Conservation (phyloP, 2,329 filamentous ascomycete genomes). For the Neodidymelliopsis sp. region DNA sequence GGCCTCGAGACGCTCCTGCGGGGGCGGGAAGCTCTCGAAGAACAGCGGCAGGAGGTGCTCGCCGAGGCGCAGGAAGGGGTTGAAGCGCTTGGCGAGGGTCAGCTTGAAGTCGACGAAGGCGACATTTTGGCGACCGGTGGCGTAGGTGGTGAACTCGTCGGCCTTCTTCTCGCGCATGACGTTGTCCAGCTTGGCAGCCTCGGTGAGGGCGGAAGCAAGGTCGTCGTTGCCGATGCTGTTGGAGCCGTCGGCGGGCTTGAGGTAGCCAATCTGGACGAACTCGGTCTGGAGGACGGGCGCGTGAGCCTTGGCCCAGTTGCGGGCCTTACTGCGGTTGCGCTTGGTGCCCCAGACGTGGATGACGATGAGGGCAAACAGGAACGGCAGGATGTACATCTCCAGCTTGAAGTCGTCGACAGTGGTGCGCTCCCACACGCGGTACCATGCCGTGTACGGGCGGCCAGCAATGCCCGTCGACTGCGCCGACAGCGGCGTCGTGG, state of each 20-base stretch:
- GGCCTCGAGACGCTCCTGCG: conserved; percentile 77
- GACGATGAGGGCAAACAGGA: conserved; percentile 76
- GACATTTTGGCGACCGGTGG: conserved; percentile 89
- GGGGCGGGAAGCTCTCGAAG: conserved; percentile 75
- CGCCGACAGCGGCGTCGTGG: conserved; percentile 42
- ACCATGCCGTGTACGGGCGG: conserved; percentile 90
- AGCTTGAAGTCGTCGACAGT: conserved; percentile 83
- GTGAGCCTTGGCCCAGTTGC: conserved; percentile 80
- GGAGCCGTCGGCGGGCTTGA: conserved; percentile 56
- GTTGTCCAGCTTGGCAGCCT: conserved; percentile 60
- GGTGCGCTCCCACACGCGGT: conserved; percentile 92
- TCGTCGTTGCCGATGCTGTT: conserved; percentile 53
- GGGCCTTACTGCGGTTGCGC: conserved; percentile 81
- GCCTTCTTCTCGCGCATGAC: conserved; percentile 86
- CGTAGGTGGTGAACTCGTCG: conserved; percentile 86
- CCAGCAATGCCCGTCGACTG: conserved; percentile 51
- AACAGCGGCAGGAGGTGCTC: conserved; percentile 78
- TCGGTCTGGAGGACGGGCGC: conserved; percentile 76
- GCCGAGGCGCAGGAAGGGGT: conserved; percentile 71
- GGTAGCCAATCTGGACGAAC: conserved; percentile 86
- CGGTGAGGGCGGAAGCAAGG: conserved; percentile 47
- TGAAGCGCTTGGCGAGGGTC: conserved; percentile 84
- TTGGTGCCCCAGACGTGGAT: conserved; percentile 83
- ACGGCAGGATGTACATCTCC: conserved; percentile 81
- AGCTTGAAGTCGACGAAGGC: conserved; percentile 89